phyloP scores from a whole-genome alignment of 768 basidiomycete species.

The Phaeotremella fagi region DNA sequence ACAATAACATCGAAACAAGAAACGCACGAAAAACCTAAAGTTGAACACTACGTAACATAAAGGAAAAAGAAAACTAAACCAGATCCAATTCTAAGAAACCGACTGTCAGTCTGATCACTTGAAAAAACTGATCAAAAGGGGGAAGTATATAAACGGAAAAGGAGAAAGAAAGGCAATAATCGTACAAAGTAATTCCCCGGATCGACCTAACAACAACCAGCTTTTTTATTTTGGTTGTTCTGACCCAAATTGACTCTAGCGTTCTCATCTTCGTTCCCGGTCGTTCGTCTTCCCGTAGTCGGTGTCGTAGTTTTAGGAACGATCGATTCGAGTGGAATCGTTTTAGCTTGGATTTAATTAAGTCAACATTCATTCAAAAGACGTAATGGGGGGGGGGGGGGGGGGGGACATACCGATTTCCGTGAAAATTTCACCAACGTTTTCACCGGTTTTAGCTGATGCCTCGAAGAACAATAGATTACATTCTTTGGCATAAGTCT shows the following conservation, averaged over 20 bases:
- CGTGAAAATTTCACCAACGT: constrained; percentile 92
- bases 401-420: constrained; percentile 73
- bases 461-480: constrained; percentile 95
- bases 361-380: too few species aligned
- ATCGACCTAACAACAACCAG: constrained; percentile 40
- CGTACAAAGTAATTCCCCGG: background rate
- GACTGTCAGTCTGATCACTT: too few species aligned
- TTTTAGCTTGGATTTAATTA: constrained; percentile 59
- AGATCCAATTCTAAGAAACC: too few species aligned
- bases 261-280: constrained; percentile 2
- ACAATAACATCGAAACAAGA: too few species aligned
- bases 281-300: constrained; percentile 39
- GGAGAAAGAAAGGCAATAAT: too few species aligned
- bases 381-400: too few species aligned
- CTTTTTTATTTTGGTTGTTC: constrained; percentile 42
- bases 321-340: constrained; percentile 89
- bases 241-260: constrained; percentile 45
- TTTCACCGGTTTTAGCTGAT: constrained; percentile 71
- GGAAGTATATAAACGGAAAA: too few species aligned
- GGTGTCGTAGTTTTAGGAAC: constrained; percentile 66
- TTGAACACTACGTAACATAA: too few species aligned
- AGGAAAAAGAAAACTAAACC: too few species aligned
- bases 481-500: constrained; percentile 93
- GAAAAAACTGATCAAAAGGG: too few species aligned
- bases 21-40: too few species aligned